Conservation (phyloP, 192 early-diverging fungal species). For the Coemansia pectinata region DNA sequence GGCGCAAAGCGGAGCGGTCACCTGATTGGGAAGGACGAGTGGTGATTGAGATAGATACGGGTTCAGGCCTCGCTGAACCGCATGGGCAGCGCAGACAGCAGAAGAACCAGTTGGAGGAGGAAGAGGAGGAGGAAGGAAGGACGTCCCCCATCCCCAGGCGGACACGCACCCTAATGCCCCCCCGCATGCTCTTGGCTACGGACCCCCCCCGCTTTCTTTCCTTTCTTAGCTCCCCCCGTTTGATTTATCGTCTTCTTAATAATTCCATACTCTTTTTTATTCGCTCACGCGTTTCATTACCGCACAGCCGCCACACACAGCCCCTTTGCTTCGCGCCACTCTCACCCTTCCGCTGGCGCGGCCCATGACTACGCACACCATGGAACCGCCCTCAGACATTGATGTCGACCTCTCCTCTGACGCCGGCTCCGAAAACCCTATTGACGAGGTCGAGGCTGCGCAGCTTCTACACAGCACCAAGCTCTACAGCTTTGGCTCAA, state of each 20-base stretch:
- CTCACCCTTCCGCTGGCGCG: slow-evolving; percentile 3
- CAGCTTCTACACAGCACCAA: slow-evolving; percentile 33
- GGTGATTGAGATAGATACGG: slow-evolving; percentile 26
- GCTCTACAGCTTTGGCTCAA: slow-evolving; percentile 34
- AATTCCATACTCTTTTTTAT: slow-evolving; percentile 4
- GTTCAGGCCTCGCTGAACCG: neutral
- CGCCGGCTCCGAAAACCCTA: slow-evolving; percentile 30
- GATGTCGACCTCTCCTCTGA: slow-evolving; percentile 55
- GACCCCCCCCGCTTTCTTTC: slow-evolving; percentile 15
- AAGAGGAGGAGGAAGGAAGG: slow-evolving; percentile 1
- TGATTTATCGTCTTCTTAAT: neutral
- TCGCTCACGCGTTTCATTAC: slow-evolving; percentile 32
- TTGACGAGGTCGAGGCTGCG: slow-evolving; percentile 39
- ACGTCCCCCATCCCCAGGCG: slow-evolving; percentile 5
- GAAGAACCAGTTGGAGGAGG: slow-evolving; percentile 23
- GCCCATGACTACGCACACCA: slow-evolving; percentile 53
- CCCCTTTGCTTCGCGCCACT: slow-evolving; percentile 3
- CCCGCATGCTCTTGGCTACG: slow-evolving; percentile 8
- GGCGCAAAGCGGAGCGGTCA: slow-evolving; percentile 27
- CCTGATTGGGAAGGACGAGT: slow-evolving; percentile 18
- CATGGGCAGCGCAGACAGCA: slow-evolving; percentile 9
- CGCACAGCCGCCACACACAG: slow-evolving; percentile 34
- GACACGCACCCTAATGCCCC: neutral
- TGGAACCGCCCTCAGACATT: slow-evolving; percentile 53
- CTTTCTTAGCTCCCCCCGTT: slow-evolving; percentile 1